Conservation (phyloP, 2,329 filamentous ascomycete species). For the Colletotrichum liriopes region DNA sequence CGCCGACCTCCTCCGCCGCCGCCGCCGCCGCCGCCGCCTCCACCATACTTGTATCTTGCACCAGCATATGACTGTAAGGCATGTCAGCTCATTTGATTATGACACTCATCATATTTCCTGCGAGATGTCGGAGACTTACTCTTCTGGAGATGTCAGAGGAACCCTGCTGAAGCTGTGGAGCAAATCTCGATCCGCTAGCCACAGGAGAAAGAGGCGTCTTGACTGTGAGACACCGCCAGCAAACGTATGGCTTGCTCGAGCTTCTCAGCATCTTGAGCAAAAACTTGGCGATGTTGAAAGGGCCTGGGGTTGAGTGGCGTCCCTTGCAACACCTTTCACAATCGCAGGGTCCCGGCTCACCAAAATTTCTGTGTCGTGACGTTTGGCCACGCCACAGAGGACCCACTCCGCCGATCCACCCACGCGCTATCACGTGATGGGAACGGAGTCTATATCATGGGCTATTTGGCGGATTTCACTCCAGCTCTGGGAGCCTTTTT, state of each 20-base stretch:
- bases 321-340: neutral
- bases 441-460: neutral
- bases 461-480: too few relatives aligned
- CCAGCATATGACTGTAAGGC: neutral
- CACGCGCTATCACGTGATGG: slow-evolving; percentile 37
- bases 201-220: neutral
- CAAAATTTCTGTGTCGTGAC: slow-evolving; percentile 41
- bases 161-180: slow-evolving; percentile 25
- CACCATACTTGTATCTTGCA: neutral
- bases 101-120: neutral
- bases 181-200: slow-evolving; percentile 23
- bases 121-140: neutral
- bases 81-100: neutral
- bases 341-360: neutral
- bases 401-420: slow-evolving; percentile 16
- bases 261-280: slow-evolving; percentile 50
- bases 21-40: slow-evolving; percentile 1
- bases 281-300: slow-evolving; percentile 2
- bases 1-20: slow-evolving; percentile 19
- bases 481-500: too few relatives aligned
- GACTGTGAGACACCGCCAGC: slow-evolving; percentile 52
- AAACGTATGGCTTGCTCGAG: slow-evolving; percentile 51
- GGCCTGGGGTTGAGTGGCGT: slow-evolving; percentile 13
- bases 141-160: slow-evolving; percentile 8
- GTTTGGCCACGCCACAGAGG: slow-evolving; percentile 20